Conservation (phyloP, 2,329 filamentous ascomycete species). For the Fusarium siculi region DNA sequence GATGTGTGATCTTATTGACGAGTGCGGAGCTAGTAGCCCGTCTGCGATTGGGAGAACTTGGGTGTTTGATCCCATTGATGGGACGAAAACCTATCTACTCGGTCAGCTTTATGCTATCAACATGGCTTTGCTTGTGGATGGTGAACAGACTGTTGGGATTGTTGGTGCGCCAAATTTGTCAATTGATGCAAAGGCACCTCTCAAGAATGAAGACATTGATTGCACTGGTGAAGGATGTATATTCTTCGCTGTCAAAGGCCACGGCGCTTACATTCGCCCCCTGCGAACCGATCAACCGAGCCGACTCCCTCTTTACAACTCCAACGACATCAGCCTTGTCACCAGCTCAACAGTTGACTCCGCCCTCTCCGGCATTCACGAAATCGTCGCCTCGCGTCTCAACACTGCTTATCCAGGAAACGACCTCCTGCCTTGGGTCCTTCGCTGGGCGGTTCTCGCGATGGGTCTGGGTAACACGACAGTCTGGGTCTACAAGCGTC, state of each 20-base stretch:
- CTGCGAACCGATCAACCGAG: constrained; percentile 47
- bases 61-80: constrained; percentile 71
- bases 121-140: constrained; percentile 62
- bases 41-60: constrained; percentile 57
- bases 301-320: constrained; percentile 48
- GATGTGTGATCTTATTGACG: constrained; percentile 65
- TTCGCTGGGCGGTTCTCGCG: constrained; percentile 64
- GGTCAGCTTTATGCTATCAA: constrained; percentile 69
- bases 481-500: constrained; percentile 65
- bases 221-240: constrained; percentile 58
- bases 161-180: constrained; percentile 61
- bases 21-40: constrained; percentile 57
- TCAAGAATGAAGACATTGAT: constrained; percentile 59
- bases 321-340: constrained; percentile 54
- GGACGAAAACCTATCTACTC: constrained; percentile 66
- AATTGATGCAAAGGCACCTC: constrained; percentile 50
- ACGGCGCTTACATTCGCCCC: constrained; percentile 60
- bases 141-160: constrained; percentile 60
- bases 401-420: constrained; percentile 57
- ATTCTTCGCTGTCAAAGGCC: constrained; percentile 59
- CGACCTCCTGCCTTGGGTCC: constrained; percentile 67
- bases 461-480: constrained; percentile 64
- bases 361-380: constrained; percentile 59
- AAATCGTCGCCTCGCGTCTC: constrained; percentile 55
- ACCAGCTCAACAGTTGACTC: constrained; percentile 61